These are phyloP conservation scores for Spirogloea muscicola DNA, from an alignment of 139 green algal genomes.

Conservation along the genomic window DNA sequence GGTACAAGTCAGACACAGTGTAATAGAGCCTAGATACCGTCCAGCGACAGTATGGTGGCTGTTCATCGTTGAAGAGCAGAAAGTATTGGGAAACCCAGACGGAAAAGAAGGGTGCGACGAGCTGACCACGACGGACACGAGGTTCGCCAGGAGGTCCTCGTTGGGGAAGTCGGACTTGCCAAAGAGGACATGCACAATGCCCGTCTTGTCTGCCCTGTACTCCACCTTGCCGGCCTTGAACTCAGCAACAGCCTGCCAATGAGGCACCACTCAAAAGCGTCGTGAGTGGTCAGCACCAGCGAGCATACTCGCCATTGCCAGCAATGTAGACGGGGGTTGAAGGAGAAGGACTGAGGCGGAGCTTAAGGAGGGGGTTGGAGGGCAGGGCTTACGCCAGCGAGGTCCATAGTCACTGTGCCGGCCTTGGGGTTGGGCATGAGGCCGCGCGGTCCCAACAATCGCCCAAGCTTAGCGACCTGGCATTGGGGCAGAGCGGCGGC, in stretches of 20 bases:
- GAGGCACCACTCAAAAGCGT: too few relatives aligned
- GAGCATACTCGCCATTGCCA: too few relatives aligned
- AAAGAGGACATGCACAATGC: conserved; percentile 95
- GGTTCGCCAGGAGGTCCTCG: conserved; percentile 84
- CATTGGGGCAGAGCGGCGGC: conserved; percentile 1
- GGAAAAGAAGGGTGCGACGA: too few relatives aligned
- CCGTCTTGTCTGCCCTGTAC: conserved; percentile 95
- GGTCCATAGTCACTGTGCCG: conserved; percentile 95
- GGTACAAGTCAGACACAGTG: too few relatives aligned
- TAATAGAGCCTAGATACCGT: too few relatives aligned
- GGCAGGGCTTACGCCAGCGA: conserved; percentile 78
- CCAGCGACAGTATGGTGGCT: too few relatives aligned
- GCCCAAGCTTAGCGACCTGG: conserved; percentile 88
- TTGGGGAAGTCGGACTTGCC: conserved; percentile 81
- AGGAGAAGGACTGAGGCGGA: too few relatives aligned
- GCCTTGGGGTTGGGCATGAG: conserved; percentile 99
- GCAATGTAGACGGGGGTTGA: too few relatives aligned
- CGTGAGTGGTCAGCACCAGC: too few relatives aligned
- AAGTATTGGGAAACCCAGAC: too few relatives aligned
- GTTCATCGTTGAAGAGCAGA: too few relatives aligned
- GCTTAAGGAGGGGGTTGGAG: too few relatives aligned
- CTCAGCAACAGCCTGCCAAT: conserved; percentile 82
- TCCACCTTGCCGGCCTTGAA: conserved; percentile 99
- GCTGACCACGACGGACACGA: conserved; percentile 74
- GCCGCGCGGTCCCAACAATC: conserved; percentile 85